Evolutionary conservation across 1,284 basidiomycete species (phyloP).

Genomic region (Fomitiporia mediterranea): DNA sequence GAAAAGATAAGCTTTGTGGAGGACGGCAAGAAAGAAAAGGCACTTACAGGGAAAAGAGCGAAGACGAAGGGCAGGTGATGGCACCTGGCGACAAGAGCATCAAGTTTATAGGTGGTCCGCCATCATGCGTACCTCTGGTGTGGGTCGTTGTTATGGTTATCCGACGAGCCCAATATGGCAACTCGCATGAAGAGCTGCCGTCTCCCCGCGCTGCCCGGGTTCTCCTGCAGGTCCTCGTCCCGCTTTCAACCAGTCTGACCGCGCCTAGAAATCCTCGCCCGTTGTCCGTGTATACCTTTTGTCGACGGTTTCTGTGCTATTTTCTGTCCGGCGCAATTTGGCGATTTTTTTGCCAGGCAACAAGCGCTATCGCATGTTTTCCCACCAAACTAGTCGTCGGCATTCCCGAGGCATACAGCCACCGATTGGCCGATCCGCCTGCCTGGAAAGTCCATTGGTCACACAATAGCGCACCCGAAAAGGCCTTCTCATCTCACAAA

Average conservation of each 20-base stretch:
- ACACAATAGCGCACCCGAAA: background rate
- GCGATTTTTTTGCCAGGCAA: background rate
- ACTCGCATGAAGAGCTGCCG: background rate
- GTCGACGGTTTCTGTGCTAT: background rate
- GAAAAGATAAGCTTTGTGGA: background rate
- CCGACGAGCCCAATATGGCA: constrained; percentile 1
- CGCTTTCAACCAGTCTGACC: background rate
- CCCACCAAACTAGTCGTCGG: too few relatives aligned
- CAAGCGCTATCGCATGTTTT: too few relatives aligned
- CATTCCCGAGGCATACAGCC: too few relatives aligned
- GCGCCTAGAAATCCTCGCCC: background rate
- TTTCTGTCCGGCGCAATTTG: background rate
- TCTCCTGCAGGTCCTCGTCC: background rate
- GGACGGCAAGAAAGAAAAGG: background rate
- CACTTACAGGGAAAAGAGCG: constrained; percentile 16
- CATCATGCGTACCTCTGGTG: constrained; percentile 12
- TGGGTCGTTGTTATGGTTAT: constrained; percentile 19
- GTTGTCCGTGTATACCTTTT: background rate
- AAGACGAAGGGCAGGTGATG: constrained; percentile 12
- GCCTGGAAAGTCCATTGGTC: background rate
- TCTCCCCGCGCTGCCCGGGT: constrained; percentile 16
- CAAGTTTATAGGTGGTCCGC: background rate
- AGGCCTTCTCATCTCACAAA: background rate
- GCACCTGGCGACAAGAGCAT: background rate
- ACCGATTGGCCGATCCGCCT: background rate